Base-by-base conservation (phyloP, 2,329 filamentous ascomycete species). In the Penicillium sp. region DNA sequence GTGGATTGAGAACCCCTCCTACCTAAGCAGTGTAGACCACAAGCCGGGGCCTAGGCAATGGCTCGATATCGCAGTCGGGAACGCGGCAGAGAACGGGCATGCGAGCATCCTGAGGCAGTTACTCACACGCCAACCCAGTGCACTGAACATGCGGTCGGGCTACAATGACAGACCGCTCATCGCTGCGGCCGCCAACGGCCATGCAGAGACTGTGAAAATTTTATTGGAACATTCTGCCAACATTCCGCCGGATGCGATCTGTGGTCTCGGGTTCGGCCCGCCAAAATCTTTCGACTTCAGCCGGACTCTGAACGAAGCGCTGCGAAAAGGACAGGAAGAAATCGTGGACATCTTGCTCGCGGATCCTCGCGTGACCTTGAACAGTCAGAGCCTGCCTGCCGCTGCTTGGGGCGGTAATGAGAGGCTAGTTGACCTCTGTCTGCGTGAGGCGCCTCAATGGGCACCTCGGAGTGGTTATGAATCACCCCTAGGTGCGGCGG, bases 401-500 rank as follows among this genome's bases (percentile, higher is more conserved):
- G 38, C 51, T 4, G 38, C 51, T 8, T n/a, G 37, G 38, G 15
- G 51, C 34, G 38, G 38, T 4, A 34, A 42, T 8, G 37, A 41
- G 25, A 31, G 11, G 4, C 38, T 53, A 2, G 51, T 53, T 12
- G 51, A 43, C 5, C 25, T 53, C 5, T 43, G 25, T 31, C 25
- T 53, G 51, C 51, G 25, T n/a, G 37, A 53, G 8, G 51, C 37
- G n/a, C 51, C 51, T 41, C 37, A n/a, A 14, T 35, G 51, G 38
- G 3, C 22, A 31, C 25, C 51, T 4, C 2, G 14, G 7, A 53
- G 22, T 4, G 37, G 38, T 3, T 20, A 6, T 15, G 10, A 34
- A 4, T 43, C 38, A 34, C 38, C 51, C 2, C 11, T 53, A 22
- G 51, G 38, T 11, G 51, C 51, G 2, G 51, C 51, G n/a, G 38